Conservation (phyloP, 805 yeast genomes). For the Wickerhamiella qilinensis region DNA sequence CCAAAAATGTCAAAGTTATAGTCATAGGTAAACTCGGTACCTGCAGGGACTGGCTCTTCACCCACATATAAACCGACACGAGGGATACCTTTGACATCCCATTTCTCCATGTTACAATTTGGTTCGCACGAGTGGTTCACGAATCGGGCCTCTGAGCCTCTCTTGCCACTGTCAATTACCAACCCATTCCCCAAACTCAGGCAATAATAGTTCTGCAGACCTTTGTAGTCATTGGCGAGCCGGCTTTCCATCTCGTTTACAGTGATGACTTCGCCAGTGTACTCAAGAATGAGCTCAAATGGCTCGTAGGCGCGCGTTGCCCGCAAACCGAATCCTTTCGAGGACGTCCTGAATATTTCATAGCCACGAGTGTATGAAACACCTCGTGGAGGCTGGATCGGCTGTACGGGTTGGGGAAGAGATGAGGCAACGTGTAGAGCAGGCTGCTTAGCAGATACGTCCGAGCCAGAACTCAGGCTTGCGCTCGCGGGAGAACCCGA, state of each 20-base stretch:
- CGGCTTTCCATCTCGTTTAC: slow-evolving; percentile 26
- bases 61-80: slow-evolving; percentile 32
- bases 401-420: no score
- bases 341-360: slow-evolving; percentile 24
- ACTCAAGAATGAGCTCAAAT: slow-evolving; percentile 30
- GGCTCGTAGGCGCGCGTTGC: slow-evolving; percentile 25
- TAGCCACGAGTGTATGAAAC: slow-evolving; percentile 10
- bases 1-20: slow-evolving; percentile 33
- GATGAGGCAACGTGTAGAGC: not conserved
- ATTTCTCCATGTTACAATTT: slow-evolving; percentile 33
- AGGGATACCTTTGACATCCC: slow-evolving; percentile 30
- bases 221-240: slow-evolving; percentile 22
- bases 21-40: slow-evolving; percentile 33
- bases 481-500: not conserved
- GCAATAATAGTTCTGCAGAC: slow-evolving; percentile 25
- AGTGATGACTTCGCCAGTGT: slow-evolving; percentile 33
- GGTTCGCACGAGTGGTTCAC: slow-evolving; percentile 36
- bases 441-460: not conserved
- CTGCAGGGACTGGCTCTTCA: slow-evolving; percentile 22
- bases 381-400: no score
- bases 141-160: slow-evolving; percentile 34
- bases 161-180: slow-evolving; percentile 29
- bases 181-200: slow-evolving; percentile 28
- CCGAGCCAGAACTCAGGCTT: not conserved
- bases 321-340: slow-evolving; percentile 30